These are phyloP conservation scores for Hydnomerulius pinastri DNA, from an alignment of 768 basidiomycete species.

Conservation along the genomic window DNA sequence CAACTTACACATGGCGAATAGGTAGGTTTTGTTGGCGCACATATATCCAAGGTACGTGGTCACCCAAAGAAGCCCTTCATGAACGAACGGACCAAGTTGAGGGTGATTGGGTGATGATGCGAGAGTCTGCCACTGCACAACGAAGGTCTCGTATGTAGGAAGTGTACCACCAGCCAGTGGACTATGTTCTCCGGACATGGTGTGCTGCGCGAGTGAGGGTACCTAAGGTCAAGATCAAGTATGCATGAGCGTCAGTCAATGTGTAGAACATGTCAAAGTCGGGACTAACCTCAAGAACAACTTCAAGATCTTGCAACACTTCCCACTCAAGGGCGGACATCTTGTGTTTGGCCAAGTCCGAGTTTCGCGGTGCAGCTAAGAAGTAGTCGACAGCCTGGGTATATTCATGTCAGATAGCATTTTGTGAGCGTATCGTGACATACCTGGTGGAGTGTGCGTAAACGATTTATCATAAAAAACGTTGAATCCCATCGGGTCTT, in stretches of 20 bases:
- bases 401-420: neutral
- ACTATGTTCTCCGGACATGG: constrained; percentile 1
- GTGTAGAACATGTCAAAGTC: neutral
- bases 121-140: neutral
- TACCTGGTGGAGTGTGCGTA: constrained; percentile 2
- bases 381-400: constrained; percentile 1
- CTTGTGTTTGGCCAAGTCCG: neutral
- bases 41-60: neutral
- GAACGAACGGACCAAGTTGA: neutral
- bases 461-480: constrained; percentile 35
- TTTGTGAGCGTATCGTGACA: neutral
- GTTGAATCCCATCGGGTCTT: constrained; percentile 41
- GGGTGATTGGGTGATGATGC: neutral
- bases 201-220: neutral
- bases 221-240: neutral
- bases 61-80: neutral
- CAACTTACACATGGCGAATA: constrained; percentile 8
- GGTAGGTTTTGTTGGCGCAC: neutral
- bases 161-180: neutral
- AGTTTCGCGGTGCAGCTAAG: neutral
- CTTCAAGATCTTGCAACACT: constrained; percentile 9
- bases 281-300: constrained; percentile 6
- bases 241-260: neutral
- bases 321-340: constrained; percentile 3
- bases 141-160: neutral